Evolutionary conservation across 129 eudicot genomes (phyloP), one percentile per base, ranked within the genome.

Genomic region (Artemisia tridentata): DNA sequence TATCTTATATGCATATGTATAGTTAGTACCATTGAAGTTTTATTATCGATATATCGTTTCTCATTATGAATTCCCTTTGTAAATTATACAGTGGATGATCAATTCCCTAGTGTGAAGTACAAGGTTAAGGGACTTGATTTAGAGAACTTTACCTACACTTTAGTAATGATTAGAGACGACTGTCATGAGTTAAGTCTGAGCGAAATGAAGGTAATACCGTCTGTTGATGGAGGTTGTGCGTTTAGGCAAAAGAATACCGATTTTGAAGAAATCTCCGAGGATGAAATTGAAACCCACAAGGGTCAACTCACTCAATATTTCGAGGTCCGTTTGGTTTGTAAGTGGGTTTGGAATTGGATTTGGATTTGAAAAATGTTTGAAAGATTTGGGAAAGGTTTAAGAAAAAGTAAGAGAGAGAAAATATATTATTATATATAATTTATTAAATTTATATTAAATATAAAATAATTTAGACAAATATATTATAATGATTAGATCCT

Each of bases 91-190:
- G 70, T 17, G 70, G 70, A 65, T 65, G 70, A 46, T 13, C 27
- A 17, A 18, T 18, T 65, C 15, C 70, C 70, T 8, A 65, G 70
- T 46, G 41, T 65, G 70, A 65, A 65, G 55, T 65, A 65, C 56
- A 65, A 65, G 41, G 12, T 65, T 19, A 65, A 65, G 23, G 38
- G 9, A 19, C 51, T 65, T 11, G 54, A 65, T 65, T 65, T 46
- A 46, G 70, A 65, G 17, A 65, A 46, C 34, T 65, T 65, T 16
- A 18, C 55, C 34, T 65, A 46, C 11, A 46, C 1, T 20, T 11
- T 65, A 29, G 70, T 54, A 23, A 46, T 46, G 34, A 65, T 65
- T 9, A 7, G 45, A 11, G 56, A 48, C 5, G 38, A 19, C 13
- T 38, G 47, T 13, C 47, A 11, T 46, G 70, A 65, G 70, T 43